Conservation (phyloP, 164 flowering plant species). For the Protea cynaroides region DNA sequence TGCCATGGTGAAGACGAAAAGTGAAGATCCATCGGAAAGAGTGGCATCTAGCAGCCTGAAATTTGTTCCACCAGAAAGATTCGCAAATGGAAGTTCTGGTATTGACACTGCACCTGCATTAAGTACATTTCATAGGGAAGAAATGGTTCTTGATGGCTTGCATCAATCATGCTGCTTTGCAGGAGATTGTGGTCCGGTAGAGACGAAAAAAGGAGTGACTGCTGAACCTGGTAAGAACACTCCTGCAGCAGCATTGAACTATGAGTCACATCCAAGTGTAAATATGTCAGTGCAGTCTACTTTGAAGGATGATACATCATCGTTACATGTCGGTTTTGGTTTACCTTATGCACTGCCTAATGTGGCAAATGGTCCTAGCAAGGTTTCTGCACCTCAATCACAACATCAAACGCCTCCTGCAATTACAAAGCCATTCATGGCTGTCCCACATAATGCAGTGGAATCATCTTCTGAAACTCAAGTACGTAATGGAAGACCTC, state of each 20-base stretch:
- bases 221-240: slow-evolving; percentile 18
- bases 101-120: slow-evolving; percentile 11
- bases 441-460: slow-evolving; percentile 30
- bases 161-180: slow-evolving; percentile 9
- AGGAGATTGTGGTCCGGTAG: slow-evolving; percentile 10
- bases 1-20: slow-evolving; percentile 37
- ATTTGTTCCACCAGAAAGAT: slow-evolving; percentile 28
- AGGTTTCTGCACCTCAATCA: slow-evolving; percentile 30
- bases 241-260: slow-evolving; percentile 32
- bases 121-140: slow-evolving; percentile 11
- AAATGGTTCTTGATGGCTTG: slow-evolving; percentile 13
- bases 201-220: slow-evolving; percentile 12
- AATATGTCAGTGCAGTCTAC: slow-evolving; percentile 25
- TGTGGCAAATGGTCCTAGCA: slow-evolving; percentile 34
- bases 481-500: slow-evolving; percentile 43
- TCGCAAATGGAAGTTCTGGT: slow-evolving; percentile 46
- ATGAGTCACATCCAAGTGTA: slow-evolving; percentile 28
- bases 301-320: slow-evolving; percentile 41
- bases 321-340: slow-evolving; percentile 30
- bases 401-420: slow-evolving; percentile 32
- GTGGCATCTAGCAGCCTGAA: slow-evolving; percentile 34
- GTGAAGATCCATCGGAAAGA: slow-evolving; percentile 42
- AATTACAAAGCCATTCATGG: slow-evolving; percentile 29
- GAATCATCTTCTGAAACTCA: slow-evolving; percentile 50
- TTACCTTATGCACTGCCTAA: slow-evolving; percentile 30